Conservation (phyloP, 208 protist genomes). For the Leishmania mexicana region DNA sequence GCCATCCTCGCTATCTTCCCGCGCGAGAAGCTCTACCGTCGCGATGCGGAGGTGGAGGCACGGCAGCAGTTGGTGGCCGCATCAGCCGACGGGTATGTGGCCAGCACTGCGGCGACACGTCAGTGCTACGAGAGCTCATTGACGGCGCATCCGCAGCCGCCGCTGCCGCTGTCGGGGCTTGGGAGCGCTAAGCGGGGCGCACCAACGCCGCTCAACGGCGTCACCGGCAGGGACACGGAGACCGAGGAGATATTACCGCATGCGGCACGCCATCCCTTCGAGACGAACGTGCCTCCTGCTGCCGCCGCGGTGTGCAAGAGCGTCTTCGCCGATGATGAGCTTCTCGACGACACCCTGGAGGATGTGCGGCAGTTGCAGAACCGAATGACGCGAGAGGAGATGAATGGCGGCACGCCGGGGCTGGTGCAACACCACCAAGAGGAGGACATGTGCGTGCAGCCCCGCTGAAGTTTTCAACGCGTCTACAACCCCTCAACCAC, state of each 20-base stretch:
- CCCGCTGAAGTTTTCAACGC: background rate
- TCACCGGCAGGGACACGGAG: background rate
- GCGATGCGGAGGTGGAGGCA: conserved; percentile 38
- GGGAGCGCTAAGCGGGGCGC: background rate
- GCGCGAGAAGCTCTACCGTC: conserved; percentile 54
- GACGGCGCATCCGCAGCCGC: background rate
- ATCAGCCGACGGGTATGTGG: background rate
- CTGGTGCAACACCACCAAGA: conserved; percentile 8
- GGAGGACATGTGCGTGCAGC: background rate
- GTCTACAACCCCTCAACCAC: background rate
- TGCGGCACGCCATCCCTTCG: background rate
- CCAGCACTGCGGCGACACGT: background rate
- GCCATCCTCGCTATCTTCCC: conserved; percentile 48
- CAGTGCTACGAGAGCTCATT: background rate
- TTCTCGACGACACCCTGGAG: background rate
- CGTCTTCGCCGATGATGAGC: conserved; percentile 10
- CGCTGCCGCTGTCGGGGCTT: background rate
- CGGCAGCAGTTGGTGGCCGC: conserved; percentile 6
- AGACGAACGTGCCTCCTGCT: background rate
- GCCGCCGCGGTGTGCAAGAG: background rate
- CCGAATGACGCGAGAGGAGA: conserved; percentile 3
- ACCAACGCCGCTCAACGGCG: background rate
- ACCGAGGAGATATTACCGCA: background rate
- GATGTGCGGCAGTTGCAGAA: background rate
- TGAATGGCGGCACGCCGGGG: conserved; percentile 19